Evolutionary conservation across 345 rosid species (phyloP).

Genomic region (Geranium rotundifolium): DNA sequence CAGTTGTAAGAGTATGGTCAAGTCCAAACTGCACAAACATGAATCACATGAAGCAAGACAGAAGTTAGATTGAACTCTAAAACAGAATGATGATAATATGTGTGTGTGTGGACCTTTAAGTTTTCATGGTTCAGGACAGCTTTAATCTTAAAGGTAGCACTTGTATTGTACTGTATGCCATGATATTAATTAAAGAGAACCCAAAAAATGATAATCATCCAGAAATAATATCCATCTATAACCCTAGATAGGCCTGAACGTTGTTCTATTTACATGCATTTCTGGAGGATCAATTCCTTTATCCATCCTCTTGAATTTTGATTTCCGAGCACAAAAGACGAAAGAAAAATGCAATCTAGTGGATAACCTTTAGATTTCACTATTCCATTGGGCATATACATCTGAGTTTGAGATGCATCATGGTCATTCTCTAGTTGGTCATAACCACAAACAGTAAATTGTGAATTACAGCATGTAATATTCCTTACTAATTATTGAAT

Average conservation of each 20-base stretch:
- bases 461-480: too few species aligned
- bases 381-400: background rate
- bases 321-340: background rate
- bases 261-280: background rate
- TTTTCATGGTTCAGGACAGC: background rate
- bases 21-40: slow-evolving; percentile 70
- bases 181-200: background rate
- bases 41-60: background rate
- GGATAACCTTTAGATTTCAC: background rate
- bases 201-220: background rate
- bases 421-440: background rate
- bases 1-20: slow-evolving; percentile 92
- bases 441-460: too few species aligned
- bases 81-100: too few species aligned
- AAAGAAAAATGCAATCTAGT: background rate
- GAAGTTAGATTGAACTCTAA: background rate
- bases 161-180: background rate
- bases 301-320: background rate
- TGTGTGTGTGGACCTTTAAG: background rate
- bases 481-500: too few species aligned
- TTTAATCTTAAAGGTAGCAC: background rate
- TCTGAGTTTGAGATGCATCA: too few species aligned
- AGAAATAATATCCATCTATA: background rate
- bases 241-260: too few species aligned
- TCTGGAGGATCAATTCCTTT: background rate